Conservation (phyloP, 768 basidiomycete species). For the Pleurotus sapidus region DNA sequence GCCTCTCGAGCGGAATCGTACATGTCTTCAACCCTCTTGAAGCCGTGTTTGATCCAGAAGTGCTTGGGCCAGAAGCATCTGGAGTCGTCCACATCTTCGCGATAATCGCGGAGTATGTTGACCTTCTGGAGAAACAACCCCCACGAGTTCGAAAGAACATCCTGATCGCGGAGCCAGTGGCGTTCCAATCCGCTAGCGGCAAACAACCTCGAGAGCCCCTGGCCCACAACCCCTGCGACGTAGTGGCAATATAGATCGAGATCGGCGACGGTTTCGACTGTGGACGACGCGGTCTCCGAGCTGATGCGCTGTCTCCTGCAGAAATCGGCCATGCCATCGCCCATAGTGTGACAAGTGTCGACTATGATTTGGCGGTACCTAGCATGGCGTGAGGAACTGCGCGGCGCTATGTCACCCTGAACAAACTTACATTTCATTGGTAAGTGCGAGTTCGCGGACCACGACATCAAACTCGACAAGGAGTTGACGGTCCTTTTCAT, state of each 20-base stretch:
- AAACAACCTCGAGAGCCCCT: neutral
- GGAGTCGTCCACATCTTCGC: neutral
- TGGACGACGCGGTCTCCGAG: neutral
- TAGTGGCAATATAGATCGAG: conserved; percentile 2
- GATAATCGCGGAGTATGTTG: neutral
- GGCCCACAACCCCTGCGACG: neutral
- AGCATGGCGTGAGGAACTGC: neutral
- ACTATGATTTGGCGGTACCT: neutral
- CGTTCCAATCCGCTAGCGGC: neutral
- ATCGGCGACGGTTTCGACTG: neutral
- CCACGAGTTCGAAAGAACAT: neutral
- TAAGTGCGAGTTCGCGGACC: neutral
- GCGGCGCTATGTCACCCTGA: neutral
- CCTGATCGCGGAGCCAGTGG: conserved; percentile 1
- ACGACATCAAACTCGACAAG: conserved; percentile 5
- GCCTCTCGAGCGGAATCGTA: neutral
- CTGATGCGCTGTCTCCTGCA: neutral
- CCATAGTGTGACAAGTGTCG: neutral
- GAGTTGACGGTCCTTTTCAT: conserved; percentile 1
- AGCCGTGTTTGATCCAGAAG: conserved; percentile 1
- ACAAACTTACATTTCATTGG: neutral
- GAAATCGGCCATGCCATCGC: conserved; percentile 2
- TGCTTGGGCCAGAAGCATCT: conserved; percentile 1
- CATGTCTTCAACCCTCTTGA: neutral
- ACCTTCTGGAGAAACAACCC: neutral